These are phyloP conservation scores for Citrus mangshanensis DNA, from an alignment of 345 rosid species.

Conservation along the genomic window DNA sequence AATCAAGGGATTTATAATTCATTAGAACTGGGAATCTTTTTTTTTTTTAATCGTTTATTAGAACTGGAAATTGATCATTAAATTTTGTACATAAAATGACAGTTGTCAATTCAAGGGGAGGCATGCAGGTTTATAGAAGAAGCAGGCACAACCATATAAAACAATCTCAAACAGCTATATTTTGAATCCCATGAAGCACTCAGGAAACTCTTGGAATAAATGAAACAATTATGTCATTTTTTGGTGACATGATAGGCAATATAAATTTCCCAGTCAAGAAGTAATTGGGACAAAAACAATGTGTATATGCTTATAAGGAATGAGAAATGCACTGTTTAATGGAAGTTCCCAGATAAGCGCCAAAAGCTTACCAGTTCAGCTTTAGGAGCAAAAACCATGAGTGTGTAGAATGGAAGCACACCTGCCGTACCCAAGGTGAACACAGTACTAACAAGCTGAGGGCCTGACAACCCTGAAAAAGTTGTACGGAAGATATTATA, in stretches of 20 bases:
- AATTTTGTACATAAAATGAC: background rate
- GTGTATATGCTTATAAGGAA: background rate
- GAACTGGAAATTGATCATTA: background rate
- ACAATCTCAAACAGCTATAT: background rate
- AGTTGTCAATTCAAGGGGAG: background rate
- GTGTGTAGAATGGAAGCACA: conserved; percentile 88
- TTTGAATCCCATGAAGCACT: background rate
- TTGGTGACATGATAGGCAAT: background rate
- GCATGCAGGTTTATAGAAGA: background rate
- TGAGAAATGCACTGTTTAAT: too few species aligned
- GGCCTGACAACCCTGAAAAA: conserved; percentile 55
- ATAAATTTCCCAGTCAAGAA: background rate
- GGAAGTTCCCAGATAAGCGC: background rate
- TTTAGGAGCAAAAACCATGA: conserved; percentile 91
- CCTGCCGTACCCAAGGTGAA: conserved; percentile 76
- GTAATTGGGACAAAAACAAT: background rate
- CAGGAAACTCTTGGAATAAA: background rate
- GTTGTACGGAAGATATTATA: background rate
- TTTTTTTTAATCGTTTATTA: background rate
- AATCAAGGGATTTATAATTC: background rate
- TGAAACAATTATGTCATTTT: background rate
- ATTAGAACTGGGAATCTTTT: background rate
- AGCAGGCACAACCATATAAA: background rate
- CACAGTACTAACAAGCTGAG: conserved; percentile 64
- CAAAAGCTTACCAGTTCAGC: conserved; percentile 57